Base-by-base conservation (phyloP, 2,329 filamentous ascomycete species). In the Alternaria ventricosa region DNA sequence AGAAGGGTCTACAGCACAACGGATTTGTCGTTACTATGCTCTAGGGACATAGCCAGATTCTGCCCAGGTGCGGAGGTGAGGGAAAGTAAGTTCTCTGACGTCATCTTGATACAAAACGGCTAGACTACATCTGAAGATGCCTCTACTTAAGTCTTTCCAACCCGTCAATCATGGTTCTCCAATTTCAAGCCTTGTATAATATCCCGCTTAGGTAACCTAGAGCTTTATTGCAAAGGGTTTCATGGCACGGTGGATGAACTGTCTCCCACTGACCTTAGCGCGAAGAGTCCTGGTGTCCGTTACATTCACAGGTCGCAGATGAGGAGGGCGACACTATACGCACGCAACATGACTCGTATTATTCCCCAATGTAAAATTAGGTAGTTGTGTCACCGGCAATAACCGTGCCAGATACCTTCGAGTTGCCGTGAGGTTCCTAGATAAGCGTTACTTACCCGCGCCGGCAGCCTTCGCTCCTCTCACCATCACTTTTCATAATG, bases 291-390 rank as follows among this genome's bases (percentile, higher is more conserved):
- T 18, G n/a, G 36, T 6, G n/a, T 41, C 36, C 36, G 3, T 41
- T 41, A 41, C n/a, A 18, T 18, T 18, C 36, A 41, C 3, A 41
- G 36, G 36, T 18, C n/a, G n/a, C 36, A 41, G 36, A 41, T 18
- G n/a, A 41, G 36, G 36, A 41, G 18, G 3, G 1, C n/a, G n/a
- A 41, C 36, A 41, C 33, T 33, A 4, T 7, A 33, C 3, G 13
- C 6, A 15, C 30, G 30, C 30, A 15, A 6, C 6, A 8, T 15
- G 13, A 33, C 13, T 41, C 15, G 36, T 8, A 41, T 41, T 3
- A 41, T 41, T 1, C 3, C 4, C 9, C 22, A 3, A 22, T 45
- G 1, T 1, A 22, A 45, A 2, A 45, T 0, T 0, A 11, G 18
- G 43, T 5, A 13, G 20, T 45, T 22, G 43, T 22, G 0, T 45